Base-by-base conservation (phyloP, 2,329 filamentous ascomycete genomes). In the Stachybotrys echinatus region DNA sequence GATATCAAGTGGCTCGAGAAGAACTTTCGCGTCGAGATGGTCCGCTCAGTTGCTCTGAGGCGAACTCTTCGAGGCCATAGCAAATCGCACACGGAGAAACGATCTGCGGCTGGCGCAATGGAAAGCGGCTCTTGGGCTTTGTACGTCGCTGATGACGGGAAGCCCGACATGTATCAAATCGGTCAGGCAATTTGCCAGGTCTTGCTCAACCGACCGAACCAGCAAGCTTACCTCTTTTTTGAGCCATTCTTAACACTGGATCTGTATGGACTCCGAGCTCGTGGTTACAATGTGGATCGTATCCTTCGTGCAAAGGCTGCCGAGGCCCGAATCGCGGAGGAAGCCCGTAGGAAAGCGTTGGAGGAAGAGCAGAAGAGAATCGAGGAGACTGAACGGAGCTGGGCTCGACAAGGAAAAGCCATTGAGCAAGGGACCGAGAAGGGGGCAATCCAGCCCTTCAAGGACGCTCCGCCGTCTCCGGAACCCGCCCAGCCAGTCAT, bases 201-300 rank as follows among this genome's bases (percentile, higher is more conserved):
- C 48, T 76, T 99, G 37, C 75, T 99, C 45, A 82, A 83, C 48
- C 82, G 90, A 20, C 91, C 92, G 7, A 92, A 89, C 55, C 88
- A 95, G 60, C 88, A 95, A 62, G 91, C 92, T 2, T 90, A 89
- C 49, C 80, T 96, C 50, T 92, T 94, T 48, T 83, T 99, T 50
- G 94, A 97, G 68, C 92, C 90, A 48, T 87, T 99, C 54, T 73
- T 99, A 37, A 92, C 88, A 51, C 84, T 94, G 8, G 89, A 92
- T 58, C 76, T 99, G 21, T 80, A 88, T 44, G 85, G 92, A 47
- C 73, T 99, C 39, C 85, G 89, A 59, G 84, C 85, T 52, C 89
- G 94, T 55, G 94, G 94, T 2, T 97, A 96, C 74, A 97, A 99
- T 58, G 94, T 99, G 38, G 90, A 96, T 62, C 87, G 94, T 46